A percentile compares a stretch with the other conserved stretches of the same genome.
phyloP scores from a whole-genome alignment of 768 basidiomycete species.

The Chalciporus sphaerocephalus region DNA sequence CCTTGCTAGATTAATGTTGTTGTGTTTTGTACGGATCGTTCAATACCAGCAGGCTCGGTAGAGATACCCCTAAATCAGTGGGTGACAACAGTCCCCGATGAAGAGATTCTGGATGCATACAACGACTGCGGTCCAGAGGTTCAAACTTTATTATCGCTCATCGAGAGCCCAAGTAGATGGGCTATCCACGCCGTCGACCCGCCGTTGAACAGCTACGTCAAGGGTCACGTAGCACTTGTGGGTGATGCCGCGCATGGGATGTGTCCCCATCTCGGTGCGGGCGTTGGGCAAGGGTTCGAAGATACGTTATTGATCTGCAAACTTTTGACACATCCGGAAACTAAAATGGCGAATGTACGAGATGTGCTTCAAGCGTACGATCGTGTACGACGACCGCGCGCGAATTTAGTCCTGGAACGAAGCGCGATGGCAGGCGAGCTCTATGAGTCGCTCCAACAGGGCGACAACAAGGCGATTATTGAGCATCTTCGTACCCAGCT shows the following conservation, averaged over 20 bases:
- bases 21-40: conserved; percentile 35
- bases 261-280: conserved; percentile 55
- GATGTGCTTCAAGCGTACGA: conserved; percentile 48
- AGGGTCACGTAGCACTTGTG: conserved; percentile 44
- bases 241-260: conserved; percentile 60
- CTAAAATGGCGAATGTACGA: conserved; percentile 37
- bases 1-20: conserved; percentile 43
- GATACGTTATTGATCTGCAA: conserved; percentile 46
- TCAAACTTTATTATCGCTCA: conserved; percentile 37
- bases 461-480: conserved; percentile 23
- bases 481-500: conserved; percentile 35
- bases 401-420: conserved; percentile 43
- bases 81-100: conserved; percentile 38
- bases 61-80: conserved; percentile 33
- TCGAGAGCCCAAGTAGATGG: conserved; percentile 49
- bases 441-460: conserved; percentile 33
- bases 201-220: conserved; percentile 41
- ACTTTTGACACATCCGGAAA: conserved; percentile 42
- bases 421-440: conserved; percentile 42
- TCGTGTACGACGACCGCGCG: conserved; percentile 41
- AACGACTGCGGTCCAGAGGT: conserved; percentile 47
- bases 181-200: conserved; percentile 46
- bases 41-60: conserved; percentile 24
- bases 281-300: conserved; percentile 58
- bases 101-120: conserved; percentile 43